phyloP scores from a whole-genome alignment of 305 asterid species.

The Fraxinus velutina region DNA sequence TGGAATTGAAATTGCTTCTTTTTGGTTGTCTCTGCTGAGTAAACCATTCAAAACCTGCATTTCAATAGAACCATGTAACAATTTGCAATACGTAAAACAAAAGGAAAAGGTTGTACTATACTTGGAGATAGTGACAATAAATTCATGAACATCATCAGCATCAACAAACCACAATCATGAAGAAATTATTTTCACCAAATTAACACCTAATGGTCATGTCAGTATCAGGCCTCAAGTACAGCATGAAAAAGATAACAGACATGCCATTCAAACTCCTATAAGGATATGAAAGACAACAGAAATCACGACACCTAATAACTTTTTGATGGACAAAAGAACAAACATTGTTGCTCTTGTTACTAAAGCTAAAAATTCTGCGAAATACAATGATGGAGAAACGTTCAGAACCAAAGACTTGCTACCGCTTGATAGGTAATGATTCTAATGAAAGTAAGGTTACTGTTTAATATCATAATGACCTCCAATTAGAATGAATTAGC shows the following conservation, averaged over 20 bases:
- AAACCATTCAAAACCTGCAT: conserved; percentile 93
- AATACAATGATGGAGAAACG: neutral
- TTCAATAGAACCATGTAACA: neutral
- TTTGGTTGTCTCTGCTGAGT: conserved; percentile 86
- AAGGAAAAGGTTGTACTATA: neutral
- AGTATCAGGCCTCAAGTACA: neutral
- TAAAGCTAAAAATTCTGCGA: neutral
- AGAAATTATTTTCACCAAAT: neutral
- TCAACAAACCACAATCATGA: neutral
- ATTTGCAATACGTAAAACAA: neutral
- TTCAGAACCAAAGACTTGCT: neutral
- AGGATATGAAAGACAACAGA: neutral
- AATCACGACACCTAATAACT: neutral
- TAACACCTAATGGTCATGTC: neutral
- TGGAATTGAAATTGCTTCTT: conserved; percentile 91
- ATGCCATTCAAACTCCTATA: neutral
- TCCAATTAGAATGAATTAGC: neutral
- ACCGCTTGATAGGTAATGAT: neutral
- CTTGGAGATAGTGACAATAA: neutral
- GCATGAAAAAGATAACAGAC: neutral
- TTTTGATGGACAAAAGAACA: neutral
- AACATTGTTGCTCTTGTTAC: neutral
- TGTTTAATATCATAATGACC: neutral
- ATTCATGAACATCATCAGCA: neutral
- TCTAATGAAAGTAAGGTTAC: neutral